A percentile compares a stretch with the other conserved stretches of the same genome.
Conservation (phyloP, 192 early-diverging fungal genomes). For the Linnemannia elongata region DNA sequence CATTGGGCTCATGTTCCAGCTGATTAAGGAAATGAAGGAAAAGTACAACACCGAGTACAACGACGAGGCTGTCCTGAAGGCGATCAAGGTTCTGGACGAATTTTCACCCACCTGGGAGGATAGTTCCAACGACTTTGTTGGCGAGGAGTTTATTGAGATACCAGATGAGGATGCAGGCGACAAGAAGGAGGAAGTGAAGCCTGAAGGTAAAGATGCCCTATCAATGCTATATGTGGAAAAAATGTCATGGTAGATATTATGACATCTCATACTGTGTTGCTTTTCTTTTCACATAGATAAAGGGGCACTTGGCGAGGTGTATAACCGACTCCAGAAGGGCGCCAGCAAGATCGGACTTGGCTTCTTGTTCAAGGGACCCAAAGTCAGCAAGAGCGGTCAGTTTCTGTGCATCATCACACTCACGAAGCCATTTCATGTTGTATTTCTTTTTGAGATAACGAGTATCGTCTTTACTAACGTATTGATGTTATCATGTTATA, state of each 20-base stretch:
- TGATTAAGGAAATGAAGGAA: constrained; percentile 47
- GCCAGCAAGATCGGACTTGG: constrained; percentile 28
- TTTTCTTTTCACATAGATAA: background rate
- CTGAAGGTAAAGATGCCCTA: background rate
- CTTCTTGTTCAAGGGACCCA: constrained; percentile 16
- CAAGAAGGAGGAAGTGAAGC: background rate
- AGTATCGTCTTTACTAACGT: background rate
- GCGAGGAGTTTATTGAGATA: constrained; percentile 22
- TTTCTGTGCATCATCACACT: background rate
- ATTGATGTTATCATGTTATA: background rate
- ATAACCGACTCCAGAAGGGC: background rate
- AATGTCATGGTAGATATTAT: background rate
- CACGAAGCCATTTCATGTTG: background rate
- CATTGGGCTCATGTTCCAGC: constrained; percentile 34
- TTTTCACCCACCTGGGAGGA: constrained; percentile 40
- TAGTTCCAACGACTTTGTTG: constrained; percentile 40
- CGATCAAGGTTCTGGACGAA: constrained; percentile 22
- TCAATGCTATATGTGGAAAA: background rate
- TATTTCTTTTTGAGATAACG: background rate
- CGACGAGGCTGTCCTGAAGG: constrained; percentile 43
- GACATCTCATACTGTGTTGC: background rate
- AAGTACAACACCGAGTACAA: constrained; percentile 47
- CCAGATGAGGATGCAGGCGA: constrained; percentile 12
- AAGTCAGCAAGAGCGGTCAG: constrained; percentile 14
- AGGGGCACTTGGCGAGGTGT: background rate